Conservation (phyloP, 148 eudicot genomes). For the Polygonum maritimum region DNA sequence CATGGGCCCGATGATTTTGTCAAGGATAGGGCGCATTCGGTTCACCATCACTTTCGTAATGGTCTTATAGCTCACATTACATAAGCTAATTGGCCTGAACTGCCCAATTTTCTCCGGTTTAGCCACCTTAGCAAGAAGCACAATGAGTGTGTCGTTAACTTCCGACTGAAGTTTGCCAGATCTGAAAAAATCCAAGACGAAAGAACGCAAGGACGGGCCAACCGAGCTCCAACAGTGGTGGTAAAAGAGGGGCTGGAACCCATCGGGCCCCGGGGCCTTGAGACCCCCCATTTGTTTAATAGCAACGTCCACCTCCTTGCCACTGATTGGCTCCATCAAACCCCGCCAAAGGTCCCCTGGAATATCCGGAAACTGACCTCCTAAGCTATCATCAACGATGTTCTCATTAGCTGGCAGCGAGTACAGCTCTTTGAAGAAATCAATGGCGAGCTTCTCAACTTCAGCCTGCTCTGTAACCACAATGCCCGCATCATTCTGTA, state of each 20-base stretch:
- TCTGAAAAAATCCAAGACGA: background rate
- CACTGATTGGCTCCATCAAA: too few species aligned
- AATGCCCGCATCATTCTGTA: background rate
- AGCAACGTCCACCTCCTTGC: background rate
- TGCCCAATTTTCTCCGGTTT: background rate
- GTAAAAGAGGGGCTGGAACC: background rate
- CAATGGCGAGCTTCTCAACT: background rate
- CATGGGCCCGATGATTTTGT: background rate
- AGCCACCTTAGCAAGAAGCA: background rate
- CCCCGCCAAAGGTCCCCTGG: background rate
- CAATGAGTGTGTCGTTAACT: background rate
- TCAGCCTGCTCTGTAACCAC: background rate
- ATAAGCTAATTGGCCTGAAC: background rate
- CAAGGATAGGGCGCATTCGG: background rate
- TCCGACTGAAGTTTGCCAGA: background rate
- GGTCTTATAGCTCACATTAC: background rate
- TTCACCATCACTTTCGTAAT: background rate
- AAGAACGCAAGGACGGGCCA: background rate
- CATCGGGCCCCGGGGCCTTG: background rate
- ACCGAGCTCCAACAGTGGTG: background rate
- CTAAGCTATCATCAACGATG: background rate
- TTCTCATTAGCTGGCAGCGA: background rate
- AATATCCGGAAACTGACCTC: background rate
- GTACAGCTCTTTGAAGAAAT: background rate
- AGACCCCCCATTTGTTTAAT: background rate